Base-by-base conservation (phyloP, 23 red algal species). In the Cyanidiococcus yangmingshanensis region DNA sequence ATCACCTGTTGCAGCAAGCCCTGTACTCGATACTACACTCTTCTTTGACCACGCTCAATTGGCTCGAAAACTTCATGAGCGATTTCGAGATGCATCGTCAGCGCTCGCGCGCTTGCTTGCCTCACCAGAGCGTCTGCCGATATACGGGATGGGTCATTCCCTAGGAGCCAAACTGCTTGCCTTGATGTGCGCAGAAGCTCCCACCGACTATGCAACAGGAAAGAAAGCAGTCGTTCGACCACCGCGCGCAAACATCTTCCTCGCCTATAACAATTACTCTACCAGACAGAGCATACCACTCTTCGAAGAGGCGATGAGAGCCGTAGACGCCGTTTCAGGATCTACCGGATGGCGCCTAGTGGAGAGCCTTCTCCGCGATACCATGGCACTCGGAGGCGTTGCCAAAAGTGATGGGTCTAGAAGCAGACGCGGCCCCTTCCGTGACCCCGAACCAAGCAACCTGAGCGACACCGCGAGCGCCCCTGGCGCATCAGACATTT, bases 231-330 rank as follows among this genome's bases (percentile, higher is more conserved):
- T 7, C 7, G 12, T 54, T 7, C 50, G 50, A 15, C 12, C n/a
- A 29, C 63, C 63, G 32, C 7, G 32, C 12, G 79, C 67, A 27
- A 89, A 89, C 75, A 74, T 95, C 15, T 84, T 95, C 30, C 76
- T 95, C 34, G 57, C 81, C 75, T 95, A 84, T 57, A 95, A 95
- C 74, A 95, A 95, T 50, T 86, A 50, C 74, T 74, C 80, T 12
- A 57, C 51, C 37, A 27, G 24, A 24, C 40, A 83, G 58, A 84
- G 80, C 74, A 84, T 89, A 54, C 86, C 86, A 3, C 37, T 79
- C 39, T 89, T 39, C 18, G 80, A 76, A 37, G 39, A 83, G 17
- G 38, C 83, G 35, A 31, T 37, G 0, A 34, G 21, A 51, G 67
- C 37, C 2, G 40, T 83, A 50, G 75, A 76, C 39, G 86, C 79